phyloP scores from a whole-genome alignment of 768 basidiomycete genomes.

The Candolleomyces eurysporus region DNA sequence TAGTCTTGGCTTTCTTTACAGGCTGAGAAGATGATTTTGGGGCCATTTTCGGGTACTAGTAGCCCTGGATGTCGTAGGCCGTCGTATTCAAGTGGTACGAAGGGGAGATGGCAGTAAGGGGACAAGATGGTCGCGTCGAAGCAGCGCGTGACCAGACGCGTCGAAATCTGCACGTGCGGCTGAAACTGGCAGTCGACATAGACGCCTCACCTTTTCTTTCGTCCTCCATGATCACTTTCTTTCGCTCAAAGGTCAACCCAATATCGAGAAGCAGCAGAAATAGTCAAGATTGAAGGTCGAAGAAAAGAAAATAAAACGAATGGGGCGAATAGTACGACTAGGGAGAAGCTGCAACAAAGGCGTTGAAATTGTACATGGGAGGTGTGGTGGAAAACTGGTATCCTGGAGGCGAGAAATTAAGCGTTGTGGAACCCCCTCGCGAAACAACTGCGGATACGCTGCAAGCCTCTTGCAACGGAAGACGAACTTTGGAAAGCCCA shows the following conservation, averaged over 20 bases:
- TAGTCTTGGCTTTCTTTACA: conserved; percentile 3
- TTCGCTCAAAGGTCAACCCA: not conserved
- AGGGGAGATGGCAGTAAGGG: not conserved
- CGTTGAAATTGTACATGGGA: conserved; percentile 61
- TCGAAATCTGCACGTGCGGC: not conserved
- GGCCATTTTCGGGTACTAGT: conserved; percentile 5
- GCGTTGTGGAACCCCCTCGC: conserved; percentile 31
- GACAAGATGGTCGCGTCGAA: not conserved
- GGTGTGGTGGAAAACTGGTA: conserved; percentile 45
- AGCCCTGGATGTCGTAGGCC: not conserved
- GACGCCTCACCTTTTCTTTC: not conserved
- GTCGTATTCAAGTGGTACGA: not conserved
- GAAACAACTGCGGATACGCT: conserved; percentile 16
- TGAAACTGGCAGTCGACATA: not conserved
- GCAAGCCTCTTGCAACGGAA: conserved; percentile 31
- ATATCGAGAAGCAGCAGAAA: not conserved
- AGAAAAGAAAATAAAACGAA: not conserved
- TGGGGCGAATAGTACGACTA: not conserved
- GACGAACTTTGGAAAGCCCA: conserved; percentile 49
- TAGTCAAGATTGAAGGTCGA: not conserved
- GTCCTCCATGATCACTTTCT: not conserved
- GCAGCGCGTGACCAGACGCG: not conserved
- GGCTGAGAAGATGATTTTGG: conserved; percentile 10
- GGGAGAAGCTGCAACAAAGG: conserved; percentile 43
- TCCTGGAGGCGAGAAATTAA: conserved; percentile 38